Conservation (phyloP, 2,329 filamentous ascomycete species). For the Stagonosporopsis rhizophila region DNA sequence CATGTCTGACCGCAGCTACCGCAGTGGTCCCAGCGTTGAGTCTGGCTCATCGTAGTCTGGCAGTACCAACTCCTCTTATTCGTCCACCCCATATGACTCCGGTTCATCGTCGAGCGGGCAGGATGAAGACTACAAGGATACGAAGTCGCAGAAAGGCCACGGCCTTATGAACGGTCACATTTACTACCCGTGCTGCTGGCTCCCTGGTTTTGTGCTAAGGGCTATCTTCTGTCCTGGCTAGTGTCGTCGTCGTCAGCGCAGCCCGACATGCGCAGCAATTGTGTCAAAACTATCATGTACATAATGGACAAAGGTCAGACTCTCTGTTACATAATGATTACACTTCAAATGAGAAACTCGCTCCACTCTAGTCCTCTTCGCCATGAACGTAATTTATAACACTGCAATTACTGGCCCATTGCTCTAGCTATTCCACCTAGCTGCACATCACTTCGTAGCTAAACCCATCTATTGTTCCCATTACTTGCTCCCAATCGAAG, state of each 20-base stretch:
- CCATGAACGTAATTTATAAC: not conserved
- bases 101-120: constrained; percentile 23
- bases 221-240: constrained; percentile 46
- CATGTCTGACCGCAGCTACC: constrained; percentile 33
- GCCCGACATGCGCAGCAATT: not conserved
- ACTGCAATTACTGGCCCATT: not conserved
- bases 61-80: constrained; percentile 25
- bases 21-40: constrained; percentile 36
- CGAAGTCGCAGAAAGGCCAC: constrained; percentile 33
- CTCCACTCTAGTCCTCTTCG: not conserved
- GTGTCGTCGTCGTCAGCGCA: not conserved
- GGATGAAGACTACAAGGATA: constrained; percentile 29
- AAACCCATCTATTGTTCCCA: not conserved
- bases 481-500: not conserved
- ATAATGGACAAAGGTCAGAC: not conserved
- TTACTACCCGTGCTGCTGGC: constrained; percentile 44
- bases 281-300: not conserved
- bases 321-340: not conserved
- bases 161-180: constrained; percentile 34
- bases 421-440: not conserved
- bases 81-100: constrained; percentile 6
- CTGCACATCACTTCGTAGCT: too few relatives aligned
- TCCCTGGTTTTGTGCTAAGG: constrained; percentile 43
- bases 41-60: constrained; percentile 38
- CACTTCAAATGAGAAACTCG: not conserved